Evolutionary conservation across 1,139 yeast species (phyloP).

Genomic region (Candida anutae): DNA sequence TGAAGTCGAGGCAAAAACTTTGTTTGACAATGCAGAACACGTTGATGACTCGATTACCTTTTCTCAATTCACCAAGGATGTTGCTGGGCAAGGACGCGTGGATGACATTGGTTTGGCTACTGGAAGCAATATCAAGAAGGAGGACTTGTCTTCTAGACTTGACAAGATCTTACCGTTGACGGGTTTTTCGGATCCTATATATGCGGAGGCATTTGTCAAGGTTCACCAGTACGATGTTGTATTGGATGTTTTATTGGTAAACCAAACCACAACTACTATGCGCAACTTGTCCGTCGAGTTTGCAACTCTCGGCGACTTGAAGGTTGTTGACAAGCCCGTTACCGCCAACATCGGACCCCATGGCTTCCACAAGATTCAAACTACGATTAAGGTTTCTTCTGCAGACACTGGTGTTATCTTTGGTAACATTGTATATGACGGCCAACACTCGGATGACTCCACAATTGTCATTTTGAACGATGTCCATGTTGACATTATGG

Average conservation of each 20-base stretch:
- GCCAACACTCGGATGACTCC: conserved; percentile 86
- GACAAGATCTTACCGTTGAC: conserved; percentile 88
- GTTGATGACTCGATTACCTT: conserved; percentile 77
- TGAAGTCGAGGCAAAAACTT: conserved; percentile 49
- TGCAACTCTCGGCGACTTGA: conserved; percentile 93
- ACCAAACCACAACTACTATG: conserved; percentile 87
- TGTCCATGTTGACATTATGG: conserved; percentile 94
- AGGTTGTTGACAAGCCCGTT: conserved; percentile 87
- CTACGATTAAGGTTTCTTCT: conserved; percentile 89
- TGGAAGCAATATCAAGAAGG: conserved; percentile 40
- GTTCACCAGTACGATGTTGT: conserved; percentile 96
- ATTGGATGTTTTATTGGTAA: conserved; percentile 85
- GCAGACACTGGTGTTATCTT: conserved; percentile 87
- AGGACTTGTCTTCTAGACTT: conserved; percentile 66
- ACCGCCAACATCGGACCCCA: conserved; percentile 95
- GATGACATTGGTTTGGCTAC: conserved; percentile 48
- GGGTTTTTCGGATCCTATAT: conserved; percentile 96
- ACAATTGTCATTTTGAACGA: conserved; percentile 90
- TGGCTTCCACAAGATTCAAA: conserved; percentile 84
- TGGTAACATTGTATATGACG: conserved; percentile 95
- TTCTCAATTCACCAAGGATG: conserved; percentile 65
- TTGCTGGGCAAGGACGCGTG: conserved; percentile 11
- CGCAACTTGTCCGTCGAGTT: conserved; percentile 91
- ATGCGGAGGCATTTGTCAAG: conserved; percentile 93
- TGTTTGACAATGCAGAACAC: conserved; percentile 65